Conservation (phyloP, 2,329 filamentous ascomycete species). For the Ophiostoma perfectum region DNA sequence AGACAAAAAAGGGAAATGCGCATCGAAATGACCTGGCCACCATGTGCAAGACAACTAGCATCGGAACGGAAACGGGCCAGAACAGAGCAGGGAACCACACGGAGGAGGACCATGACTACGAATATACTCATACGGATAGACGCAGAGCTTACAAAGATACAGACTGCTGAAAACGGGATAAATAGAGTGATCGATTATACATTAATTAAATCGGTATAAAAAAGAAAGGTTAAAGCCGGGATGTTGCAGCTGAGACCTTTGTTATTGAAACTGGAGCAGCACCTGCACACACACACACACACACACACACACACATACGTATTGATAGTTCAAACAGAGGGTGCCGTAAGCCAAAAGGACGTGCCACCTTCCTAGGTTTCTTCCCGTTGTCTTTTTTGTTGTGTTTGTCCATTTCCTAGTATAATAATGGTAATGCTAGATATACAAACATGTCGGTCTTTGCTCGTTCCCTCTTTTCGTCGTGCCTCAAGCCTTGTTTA, state of each 20-base stretch:
- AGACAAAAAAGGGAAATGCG: no score
- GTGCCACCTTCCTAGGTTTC: neutral
- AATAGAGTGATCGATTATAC: neutral
- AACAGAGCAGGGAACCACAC: no score
- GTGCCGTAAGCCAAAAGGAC: neutral
- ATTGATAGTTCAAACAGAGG: neutral
- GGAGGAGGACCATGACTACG: neutral
- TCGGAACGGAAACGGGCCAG: neutral
- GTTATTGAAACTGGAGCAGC: neutral
- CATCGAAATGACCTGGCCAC: no score
- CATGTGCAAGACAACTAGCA: neutral
- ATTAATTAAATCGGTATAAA: neutral
- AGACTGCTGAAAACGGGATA: slow-evolving; percentile 10
- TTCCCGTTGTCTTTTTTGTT: no score
- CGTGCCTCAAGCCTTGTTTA: neutral
- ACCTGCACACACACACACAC: neutral
- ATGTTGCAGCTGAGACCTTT: neutral
- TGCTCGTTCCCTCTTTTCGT: neutral
- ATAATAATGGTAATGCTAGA: no score
- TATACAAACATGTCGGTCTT: neutral
- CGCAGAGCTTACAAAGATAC: neutral
- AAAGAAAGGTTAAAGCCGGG: neutral
- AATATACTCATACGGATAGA: neutral
- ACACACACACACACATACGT: neutral
- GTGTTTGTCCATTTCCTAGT: no score